phyloP scores from a whole-genome alignment of 2,329 filamentous ascomycete genomes.

The Botrytis tulipae region DNA sequence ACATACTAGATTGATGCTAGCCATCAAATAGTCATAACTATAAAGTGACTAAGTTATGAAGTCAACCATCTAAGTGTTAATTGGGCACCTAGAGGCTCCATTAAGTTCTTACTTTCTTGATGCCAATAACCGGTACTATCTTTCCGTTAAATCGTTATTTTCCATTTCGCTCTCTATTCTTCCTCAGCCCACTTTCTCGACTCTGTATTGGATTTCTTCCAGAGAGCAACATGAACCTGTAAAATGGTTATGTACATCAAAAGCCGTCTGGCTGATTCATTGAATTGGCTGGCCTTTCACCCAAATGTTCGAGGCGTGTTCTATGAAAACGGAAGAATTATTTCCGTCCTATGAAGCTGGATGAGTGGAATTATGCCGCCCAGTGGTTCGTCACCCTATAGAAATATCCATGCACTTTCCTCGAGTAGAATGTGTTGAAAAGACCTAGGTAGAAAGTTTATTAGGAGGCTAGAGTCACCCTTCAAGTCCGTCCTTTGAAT shows the following conservation, averaged over 20 bases:
- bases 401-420: slow-evolving; percentile 9
- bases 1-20: neutral
- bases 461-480: neutral
- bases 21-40: neutral
- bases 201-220: neutral
- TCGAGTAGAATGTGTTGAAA: neutral
- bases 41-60: neutral
- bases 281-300: neutral
- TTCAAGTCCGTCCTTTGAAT: neutral
- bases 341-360: slow-evolving; percentile 10
- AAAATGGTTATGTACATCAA: neutral
- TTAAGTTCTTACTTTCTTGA: neutral
- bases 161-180: neutral
- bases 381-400: slow-evolving; percentile 13
- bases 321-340: slow-evolving; percentile 17
- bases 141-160: neutral
- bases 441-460: neutral
- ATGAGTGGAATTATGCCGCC: neutral
- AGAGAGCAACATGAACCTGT: neutral
- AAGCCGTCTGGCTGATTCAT: neutral
- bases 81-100: neutral
- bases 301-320: slow-evolving; percentile 4
- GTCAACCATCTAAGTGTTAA: neutral
- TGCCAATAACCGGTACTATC: neutral
- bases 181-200: neutral